These are phyloP conservation scores for Beauveria pseudobassiana DNA, from an alignment of 2,329 filamentous ascomycete genomes.

Conservation along the genomic window DNA sequence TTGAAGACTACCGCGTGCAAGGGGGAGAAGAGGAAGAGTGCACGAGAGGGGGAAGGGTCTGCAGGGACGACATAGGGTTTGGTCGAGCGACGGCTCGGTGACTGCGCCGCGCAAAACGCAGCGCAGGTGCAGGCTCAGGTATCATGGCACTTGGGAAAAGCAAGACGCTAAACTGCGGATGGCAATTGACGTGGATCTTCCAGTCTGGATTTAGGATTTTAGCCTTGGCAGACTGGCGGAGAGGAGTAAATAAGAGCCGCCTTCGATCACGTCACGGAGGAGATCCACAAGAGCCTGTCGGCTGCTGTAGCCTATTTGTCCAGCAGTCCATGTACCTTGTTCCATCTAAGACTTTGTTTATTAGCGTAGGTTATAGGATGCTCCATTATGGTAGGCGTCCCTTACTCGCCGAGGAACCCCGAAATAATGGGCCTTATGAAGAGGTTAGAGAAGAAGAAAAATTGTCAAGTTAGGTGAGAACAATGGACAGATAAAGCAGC, in stretches of 20 bases:
- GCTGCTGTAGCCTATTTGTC: not conserved
- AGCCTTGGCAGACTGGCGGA: not conserved
- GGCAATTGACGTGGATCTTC: constrained; percentile 8
- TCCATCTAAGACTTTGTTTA: not conserved
- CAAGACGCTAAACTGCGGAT: constrained; percentile 3
- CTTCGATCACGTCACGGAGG: constrained; percentile 7
- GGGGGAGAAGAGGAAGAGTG: not conserved
- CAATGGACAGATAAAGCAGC: not conserved
- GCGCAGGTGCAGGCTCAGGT: not conserved
- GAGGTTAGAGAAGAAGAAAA: not conserved
- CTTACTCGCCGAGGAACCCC: not conserved
- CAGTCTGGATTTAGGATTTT: constrained; percentile 1
- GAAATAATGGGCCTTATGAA: not conserved
- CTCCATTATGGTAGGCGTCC: not conserved
- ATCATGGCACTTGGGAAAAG: constrained; percentile 1
- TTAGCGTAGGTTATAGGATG: not conserved
- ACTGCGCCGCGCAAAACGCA: not conserved
- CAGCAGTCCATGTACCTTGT: not conserved
- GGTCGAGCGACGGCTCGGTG: not conserved
- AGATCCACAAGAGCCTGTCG: not conserved
- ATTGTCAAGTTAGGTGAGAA: not conserved
- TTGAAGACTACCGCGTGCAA: not conserved
- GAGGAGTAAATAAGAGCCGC: not conserved
- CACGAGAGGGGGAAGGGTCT: not conserved
- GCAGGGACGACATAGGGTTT: not conserved